A percentile compares a stretch with the other conserved stretches of the same genome.
These are phyloP conservation scores for Lanmaoa rubissima DNA, from an alignment of 768 basidiomycete species.

Conservation along the genomic window DNA sequence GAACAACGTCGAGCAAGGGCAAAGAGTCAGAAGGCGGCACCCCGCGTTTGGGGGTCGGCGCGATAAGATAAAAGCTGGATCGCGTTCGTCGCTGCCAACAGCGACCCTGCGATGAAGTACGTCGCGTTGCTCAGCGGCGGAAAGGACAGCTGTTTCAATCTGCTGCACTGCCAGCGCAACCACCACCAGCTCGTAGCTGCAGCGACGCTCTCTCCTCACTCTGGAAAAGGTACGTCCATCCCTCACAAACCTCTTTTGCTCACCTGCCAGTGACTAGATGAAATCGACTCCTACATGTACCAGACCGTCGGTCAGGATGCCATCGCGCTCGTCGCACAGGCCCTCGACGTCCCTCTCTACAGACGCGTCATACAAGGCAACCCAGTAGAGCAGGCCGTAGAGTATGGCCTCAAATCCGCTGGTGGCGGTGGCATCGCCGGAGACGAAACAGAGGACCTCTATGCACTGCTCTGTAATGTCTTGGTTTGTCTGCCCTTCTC, in stretches of 20 bases:
- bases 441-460: conserved; percentile 97
- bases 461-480: conserved; percentile 65
- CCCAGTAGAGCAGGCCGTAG: conserved; percentile 75
- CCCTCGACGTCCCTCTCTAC: conserved; percentile 85
- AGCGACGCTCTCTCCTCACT: conserved; percentile 80
- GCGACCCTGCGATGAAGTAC: conserved; percentile 66
- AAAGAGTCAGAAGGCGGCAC: neutral
- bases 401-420: conserved; percentile 76
- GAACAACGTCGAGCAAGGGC: neutral
- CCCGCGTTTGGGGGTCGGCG: conserved; percentile 20
- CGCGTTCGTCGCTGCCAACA: neutral
- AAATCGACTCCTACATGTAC: conserved; percentile 97
- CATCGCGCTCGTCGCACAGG: conserved; percentile 79
- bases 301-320: conserved; percentile 99
- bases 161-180: conserved; percentile 82
- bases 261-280: conserved; percentile 56
- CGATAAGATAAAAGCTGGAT: conserved; percentile 15
- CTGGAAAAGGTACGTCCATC: conserved; percentile 69
- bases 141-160: conserved; percentile 96
- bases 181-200: conserved; percentile 87
- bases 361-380: conserved; percentile 76
- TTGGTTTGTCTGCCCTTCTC: conserved; percentile 53
- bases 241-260: neutral
- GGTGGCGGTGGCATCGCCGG: conserved; percentile 56
- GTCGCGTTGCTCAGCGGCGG: conserved; percentile 95